Percentiles rank a stretch among this genome's conserved stretches.
Evolutionary conservation across 1,139 yeast genomes (phyloP).

Genomic region (Meyerozyma carpophila): DNA sequence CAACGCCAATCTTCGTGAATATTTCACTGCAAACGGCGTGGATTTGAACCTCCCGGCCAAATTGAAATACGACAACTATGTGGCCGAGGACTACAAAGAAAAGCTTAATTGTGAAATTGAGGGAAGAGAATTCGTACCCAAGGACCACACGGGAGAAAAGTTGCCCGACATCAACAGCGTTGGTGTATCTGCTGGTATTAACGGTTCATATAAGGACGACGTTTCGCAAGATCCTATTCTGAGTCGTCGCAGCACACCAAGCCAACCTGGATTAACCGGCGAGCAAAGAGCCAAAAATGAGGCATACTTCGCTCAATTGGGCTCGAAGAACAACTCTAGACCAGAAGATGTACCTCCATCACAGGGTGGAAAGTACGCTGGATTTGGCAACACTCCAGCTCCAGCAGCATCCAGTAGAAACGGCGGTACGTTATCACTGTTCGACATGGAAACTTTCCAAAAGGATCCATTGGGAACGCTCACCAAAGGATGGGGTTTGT

Average conservation of each 20-base stretch:
- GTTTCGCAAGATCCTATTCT: slow-evolving; percentile 29
- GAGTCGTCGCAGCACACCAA: slow-evolving; percentile 39
- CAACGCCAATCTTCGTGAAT: slow-evolving; percentile 66
- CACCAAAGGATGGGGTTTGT: slow-evolving; percentile 90
- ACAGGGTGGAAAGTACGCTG: slow-evolving; percentile 89
- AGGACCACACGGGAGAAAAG: slow-evolving; percentile 52
- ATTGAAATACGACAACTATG: slow-evolving; percentile 76
- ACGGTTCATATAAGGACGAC: slow-evolving; percentile 14
- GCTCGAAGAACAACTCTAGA: slow-evolving; percentile 64
- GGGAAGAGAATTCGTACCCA: slow-evolving; percentile 65
- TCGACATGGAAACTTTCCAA: slow-evolving; percentile 74
- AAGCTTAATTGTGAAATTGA: slow-evolving; percentile 70
- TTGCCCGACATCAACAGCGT: slow-evolving; percentile 27
- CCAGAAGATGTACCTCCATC: slow-evolving; percentile 85
- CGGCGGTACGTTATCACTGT: slow-evolving; percentile 44
- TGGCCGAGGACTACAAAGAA: slow-evolving; percentile 92
- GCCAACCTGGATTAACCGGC: slow-evolving; percentile 9
- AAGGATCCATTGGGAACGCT: slow-evolving; percentile 85
- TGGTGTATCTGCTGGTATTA: slow-evolving; percentile 4
- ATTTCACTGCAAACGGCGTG: slow-evolving; percentile 70
- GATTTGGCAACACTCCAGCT: slow-evolving; percentile 81
- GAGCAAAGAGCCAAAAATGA: slow-evolving; percentile 64
- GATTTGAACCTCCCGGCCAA: slow-evolving; percentile 61
- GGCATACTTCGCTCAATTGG: slow-evolving; percentile 74
- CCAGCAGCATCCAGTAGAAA: slow-evolving; percentile 20